Base-by-base conservation (phyloP, 1,139 yeast species). In the Hemisphaericaspora xylofermentans region DNA sequence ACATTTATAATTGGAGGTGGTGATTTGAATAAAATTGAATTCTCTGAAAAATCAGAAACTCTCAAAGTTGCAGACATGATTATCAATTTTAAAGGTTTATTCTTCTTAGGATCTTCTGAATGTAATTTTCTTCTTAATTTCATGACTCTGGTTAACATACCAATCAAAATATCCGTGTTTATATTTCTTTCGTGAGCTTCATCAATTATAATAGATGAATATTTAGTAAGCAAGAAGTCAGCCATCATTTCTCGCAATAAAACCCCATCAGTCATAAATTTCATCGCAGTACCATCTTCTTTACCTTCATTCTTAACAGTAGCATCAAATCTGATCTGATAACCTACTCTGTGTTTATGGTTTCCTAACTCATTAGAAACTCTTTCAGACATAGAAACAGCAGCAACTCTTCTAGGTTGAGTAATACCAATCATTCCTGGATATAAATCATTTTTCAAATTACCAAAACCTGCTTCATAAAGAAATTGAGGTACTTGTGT, bases 191-290 rank as follows among this genome's bases (percentile, higher is more conserved):
- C 98, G 61, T 94, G 99, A 0, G 99, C 99, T 63, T 93, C 99
- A 68, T 94, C 99, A 46, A 94, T 88, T 26, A 94, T 77, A 33
- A 94, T 74, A 1, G 86, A 83, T 1, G 97, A 88, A 59, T 94
- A 94, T 56, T 87, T 88, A 28, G 78, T 74, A 38, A 94, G 69
- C 49, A 84, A 65, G 50, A 93, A 84, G 55, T 94, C 98, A 0
- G 80, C 69, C 83, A 93, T 84, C 84, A 94, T 82, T 62, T 94
- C 99, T 52, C 98, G 74, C 27, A 94, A 66, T 40, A 94, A 66
- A 33, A 94, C 96, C 80, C 99, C 99, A 71, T 94, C 99, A 2
- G 99, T 94, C 98, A 94, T 93, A 56, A 93, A 91, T 61, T 94
- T 94, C 61, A 94, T 61, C 4, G 87, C 85, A 0, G 98, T 94